A percentile compares a stretch with the other conserved stretches of the same genome.
phyloP scores from a whole-genome alignment of 2,329 filamentous ascomycete species.

The Nemania sp. region DNA sequence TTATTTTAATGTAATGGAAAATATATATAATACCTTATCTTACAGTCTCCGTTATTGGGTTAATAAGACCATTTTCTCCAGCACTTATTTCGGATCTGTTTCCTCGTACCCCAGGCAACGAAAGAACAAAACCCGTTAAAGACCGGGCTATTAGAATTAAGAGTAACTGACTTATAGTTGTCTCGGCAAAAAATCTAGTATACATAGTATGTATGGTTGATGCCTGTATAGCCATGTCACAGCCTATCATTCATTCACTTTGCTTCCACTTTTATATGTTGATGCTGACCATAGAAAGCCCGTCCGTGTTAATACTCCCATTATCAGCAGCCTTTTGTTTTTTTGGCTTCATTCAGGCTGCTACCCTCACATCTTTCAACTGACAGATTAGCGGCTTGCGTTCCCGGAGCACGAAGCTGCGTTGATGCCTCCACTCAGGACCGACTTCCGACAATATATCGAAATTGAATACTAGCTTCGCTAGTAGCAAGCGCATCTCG shows the following conservation, averaged over 20 bases:
- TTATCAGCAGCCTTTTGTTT: neutral
- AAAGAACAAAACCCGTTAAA: too few relatives aligned
- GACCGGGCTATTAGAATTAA: too few relatives aligned
- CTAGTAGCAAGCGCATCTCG: slow-evolving; percentile 37
- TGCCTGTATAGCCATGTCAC: too few relatives aligned
- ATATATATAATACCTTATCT: too few relatives aligned
- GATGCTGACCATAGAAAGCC: neutral
- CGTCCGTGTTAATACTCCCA: neutral
- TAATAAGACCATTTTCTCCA: too few relatives aligned
- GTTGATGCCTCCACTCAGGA: slow-evolving; percentile 34
- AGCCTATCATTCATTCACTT: neutral
- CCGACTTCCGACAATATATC: slow-evolving; percentile 28
- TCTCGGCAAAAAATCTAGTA: too few relatives aligned
- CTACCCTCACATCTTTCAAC: slow-evolving; percentile 9
- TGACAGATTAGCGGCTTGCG: slow-evolving; percentile 27
- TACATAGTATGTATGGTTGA: too few relatives aligned
- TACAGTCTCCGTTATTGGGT: too few relatives aligned
- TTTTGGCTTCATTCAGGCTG: neutral
- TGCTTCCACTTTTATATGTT: neutral
- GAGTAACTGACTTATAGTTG: too few relatives aligned
- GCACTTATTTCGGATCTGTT: too few relatives aligned
- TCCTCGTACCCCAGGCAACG: too few relatives aligned
- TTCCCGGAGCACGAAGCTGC: slow-evolving; percentile 25
- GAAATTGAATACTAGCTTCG: slow-evolving; percentile 33
- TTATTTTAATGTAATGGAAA: too few relatives aligned